These are phyloP conservation scores for Dendrobium officinale DNA, from an alignment of 106 monocot species.

Conservation along the genomic window DNA sequence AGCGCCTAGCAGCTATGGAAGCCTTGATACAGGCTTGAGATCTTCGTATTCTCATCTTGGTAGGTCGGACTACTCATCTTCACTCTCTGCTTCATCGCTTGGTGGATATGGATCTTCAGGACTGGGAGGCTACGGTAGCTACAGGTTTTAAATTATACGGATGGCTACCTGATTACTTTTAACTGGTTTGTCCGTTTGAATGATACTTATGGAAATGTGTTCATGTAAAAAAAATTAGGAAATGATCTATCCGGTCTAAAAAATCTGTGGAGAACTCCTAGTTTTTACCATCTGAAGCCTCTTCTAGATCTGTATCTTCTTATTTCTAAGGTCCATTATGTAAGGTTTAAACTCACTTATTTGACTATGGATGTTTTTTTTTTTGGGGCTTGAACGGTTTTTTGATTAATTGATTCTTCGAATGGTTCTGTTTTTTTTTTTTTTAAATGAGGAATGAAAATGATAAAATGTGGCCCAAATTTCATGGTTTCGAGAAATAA, in stretches of 20 bases:
- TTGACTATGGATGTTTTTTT: background rate
- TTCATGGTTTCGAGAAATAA: no score
- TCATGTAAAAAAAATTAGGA: background rate
- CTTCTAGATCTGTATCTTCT: background rate
- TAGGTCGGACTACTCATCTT: conserved; percentile 23
- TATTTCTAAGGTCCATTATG: background rate
- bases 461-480: no score
- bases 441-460: no score
- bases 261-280: background rate
- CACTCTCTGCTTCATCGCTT: conserved; percentile 13
- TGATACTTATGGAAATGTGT: background rate
- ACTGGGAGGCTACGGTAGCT: conserved; percentile 23
- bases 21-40: conserved; percentile 26
- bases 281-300: background rate
- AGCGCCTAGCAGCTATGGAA: conserved; percentile 27
- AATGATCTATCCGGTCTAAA: background rate
- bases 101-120: conserved; percentile 36
- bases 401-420: background rate
- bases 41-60: conserved; percentile 38
- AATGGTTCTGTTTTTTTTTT: background rate
- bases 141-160: conserved; percentile 13
- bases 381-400: background rate
- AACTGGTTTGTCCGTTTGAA: background rate
- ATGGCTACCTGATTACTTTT: background rate
- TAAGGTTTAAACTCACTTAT: background rate